A percentile compares a stretch with the other conserved stretches of the same genome.
phyloP scores from a whole-genome alignment of 768 basidiomycete species.

The Xerocomellus dryophilus region DNA sequence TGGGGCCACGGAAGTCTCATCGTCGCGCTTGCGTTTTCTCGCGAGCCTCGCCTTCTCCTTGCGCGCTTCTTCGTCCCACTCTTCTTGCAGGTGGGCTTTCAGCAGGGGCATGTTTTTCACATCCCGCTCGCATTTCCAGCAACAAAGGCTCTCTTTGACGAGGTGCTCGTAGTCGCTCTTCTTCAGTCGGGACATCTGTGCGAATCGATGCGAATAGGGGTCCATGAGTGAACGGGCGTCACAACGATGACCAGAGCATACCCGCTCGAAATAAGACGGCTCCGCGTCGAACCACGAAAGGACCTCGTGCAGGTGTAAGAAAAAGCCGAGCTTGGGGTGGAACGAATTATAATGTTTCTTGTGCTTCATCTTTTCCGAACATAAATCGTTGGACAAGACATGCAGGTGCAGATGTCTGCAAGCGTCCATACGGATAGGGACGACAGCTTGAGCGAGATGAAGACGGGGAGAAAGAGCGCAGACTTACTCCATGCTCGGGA shows the following conservation, averaged over 20 bases:
- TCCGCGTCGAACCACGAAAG: constrained; percentile 75
- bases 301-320: constrained; percentile 75
- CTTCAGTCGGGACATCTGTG: constrained; percentile 53
- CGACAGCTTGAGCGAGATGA: background rate
- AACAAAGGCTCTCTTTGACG: constrained; percentile 63
- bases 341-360: constrained; percentile 95
- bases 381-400: constrained; percentile 76
- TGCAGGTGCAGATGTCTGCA: constrained; percentile 80
- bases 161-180: constrained; percentile 57
- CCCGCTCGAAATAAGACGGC: constrained; percentile 49
- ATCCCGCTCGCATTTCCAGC: constrained; percentile 63
- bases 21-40: constrained; percentile 40
- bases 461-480: background rate
- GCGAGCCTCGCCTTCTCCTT: constrained; percentile 41
- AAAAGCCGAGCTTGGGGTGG: constrained; percentile 80
- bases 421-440: background rate
- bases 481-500: constrained; percentile 82
- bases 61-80: constrained; percentile 55
- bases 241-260: constrained; percentile 30
- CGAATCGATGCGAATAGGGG: background rate
- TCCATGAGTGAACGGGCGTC: background rate
- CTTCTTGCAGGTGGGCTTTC: constrained; percentile 71
- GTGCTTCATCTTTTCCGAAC: constrained; percentile 65
- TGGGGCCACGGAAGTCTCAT: background rate
- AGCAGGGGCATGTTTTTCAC: constrained; percentile 72